Evolutionary conservation across 2,329 filamentous ascomycete genomes (phyloP), one percentile per base, ranked within the genome.

Genomic region (Aspergillus pseudoviridinutans): DNA sequence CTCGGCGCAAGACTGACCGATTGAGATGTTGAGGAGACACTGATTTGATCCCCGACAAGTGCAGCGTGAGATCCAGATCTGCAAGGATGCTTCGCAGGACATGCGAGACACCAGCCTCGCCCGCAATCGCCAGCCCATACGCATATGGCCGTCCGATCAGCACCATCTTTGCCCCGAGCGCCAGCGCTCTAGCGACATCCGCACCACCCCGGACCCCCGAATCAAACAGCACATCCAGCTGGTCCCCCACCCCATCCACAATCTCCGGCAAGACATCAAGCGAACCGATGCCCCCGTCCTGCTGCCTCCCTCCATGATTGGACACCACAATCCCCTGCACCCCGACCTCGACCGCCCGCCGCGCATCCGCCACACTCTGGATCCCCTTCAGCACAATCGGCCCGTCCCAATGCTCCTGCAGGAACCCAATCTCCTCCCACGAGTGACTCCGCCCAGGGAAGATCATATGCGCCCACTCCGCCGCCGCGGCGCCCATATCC

Each of bases 371-470:
- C 0, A 78, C 71, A 1, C 70, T 74, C 58, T 80, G 78, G 28
- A 79, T 81, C 0, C 84, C 84, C 66, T 87, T 87, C 29, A 84
- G 74, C 58, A 83, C 79, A 50, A 90, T 83, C 0, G 85, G 83
- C 1, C 85, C 84, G 56, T 83, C 77, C 83, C 86, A 89, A 54
- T 85, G 67, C 61, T 80, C 71, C 61, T 79, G 78, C 59, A 89
- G 67, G 44, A 82, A 73, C 28, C 76, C 73, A 12, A 89, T 69
- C 46, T 89, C 79, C 3, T 83, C 79, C 87, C 86, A 89, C 0
- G 77, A 74, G 58, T 83, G 82, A 46, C 79, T 78, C 3, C 74
- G 72, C 0, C 82, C 82, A 0, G 80, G 79, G 62, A 85, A 85
- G 3, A 81, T 76, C 49, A 79, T 78, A 49, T 74, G 69, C 24